A percentile compares a stretch with the other conserved stretches of the same genome.
Evolutionary conservation across 805 yeast species (phyloP).

Genomic region (Cyberlindnera samutprakarnensis): DNA sequence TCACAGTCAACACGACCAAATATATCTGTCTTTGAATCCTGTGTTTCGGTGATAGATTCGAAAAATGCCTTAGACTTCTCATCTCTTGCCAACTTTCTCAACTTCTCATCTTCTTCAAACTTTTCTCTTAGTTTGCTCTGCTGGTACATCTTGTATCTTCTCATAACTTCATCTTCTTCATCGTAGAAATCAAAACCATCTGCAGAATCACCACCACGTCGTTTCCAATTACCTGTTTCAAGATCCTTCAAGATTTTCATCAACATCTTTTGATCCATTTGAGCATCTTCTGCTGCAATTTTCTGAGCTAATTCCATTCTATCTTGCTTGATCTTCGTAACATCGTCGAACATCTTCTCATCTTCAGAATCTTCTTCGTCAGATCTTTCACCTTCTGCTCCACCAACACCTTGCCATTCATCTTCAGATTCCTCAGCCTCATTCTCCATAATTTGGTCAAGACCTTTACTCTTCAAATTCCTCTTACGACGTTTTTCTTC

Average conservation of each 20-base stretch:
- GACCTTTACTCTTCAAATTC: slow-evolving; percentile 53
- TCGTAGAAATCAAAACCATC: slow-evolving; percentile 62
- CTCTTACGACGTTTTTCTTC: slow-evolving; percentile 27
- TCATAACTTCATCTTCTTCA: slow-evolving; percentile 59
- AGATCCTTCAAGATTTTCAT: slow-evolving; percentile 64
- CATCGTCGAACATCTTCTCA: slow-evolving; percentile 72
- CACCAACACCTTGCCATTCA: slow-evolving; percentile 81
- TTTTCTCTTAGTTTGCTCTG: slow-evolving; percentile 31
- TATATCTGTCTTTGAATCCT: slow-evolving; percentile 25
- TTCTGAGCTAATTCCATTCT: slow-evolving; percentile 51
- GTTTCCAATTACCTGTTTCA: slow-evolving; percentile 60
- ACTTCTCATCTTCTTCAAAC: slow-evolving; percentile 40
- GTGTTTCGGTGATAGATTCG: slow-evolving; percentile 49
- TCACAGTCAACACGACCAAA: slow-evolving; percentile 22
- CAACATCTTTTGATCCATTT: slow-evolving; percentile 54
- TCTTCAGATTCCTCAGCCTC: slow-evolving; percentile 89
- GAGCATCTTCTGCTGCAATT: slow-evolving; percentile 52
- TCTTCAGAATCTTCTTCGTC: slow-evolving; percentile 64
- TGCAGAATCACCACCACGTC: slow-evolving; percentile 39
- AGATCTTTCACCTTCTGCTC: slow-evolving; percentile 48
- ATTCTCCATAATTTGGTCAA: slow-evolving; percentile 57
- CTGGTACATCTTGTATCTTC: slow-evolving; percentile 18
- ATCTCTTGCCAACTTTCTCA: slow-evolving; percentile 41
- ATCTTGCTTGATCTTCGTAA: slow-evolving; percentile 46
- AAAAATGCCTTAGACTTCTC: slow-evolving; percentile 62